Percentiles rank a stretch among this genome's conserved stretches.
These are phyloP conservation scores for Rubroboletus satanas DNA, from an alignment of 768 basidiomycete genomes.

Conservation along the genomic window DNA sequence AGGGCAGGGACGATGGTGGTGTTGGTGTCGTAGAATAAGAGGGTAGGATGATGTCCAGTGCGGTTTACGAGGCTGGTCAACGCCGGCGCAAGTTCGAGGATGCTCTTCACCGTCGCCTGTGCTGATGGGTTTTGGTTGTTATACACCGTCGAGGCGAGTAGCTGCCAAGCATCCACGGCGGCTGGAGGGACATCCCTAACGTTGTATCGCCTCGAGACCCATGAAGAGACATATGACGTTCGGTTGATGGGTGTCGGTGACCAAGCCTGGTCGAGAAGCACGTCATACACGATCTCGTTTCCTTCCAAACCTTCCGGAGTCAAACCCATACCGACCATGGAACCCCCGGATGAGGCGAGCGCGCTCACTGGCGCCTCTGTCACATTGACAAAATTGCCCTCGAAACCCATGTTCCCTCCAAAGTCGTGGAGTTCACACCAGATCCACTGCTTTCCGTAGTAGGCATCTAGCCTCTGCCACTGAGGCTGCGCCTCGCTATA, in stretches of 20 bases:
- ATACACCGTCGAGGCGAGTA: too few relatives aligned
- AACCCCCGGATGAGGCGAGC: conserved; percentile 10
- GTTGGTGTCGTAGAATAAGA: too few relatives aligned
- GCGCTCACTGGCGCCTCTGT: conserved; percentile 33
- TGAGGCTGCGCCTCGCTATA: conserved; percentile 40
- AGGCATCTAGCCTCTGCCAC: conserved; percentile 38
- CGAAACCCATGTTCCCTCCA: conserved; percentile 38
- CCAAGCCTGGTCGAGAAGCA: conserved; percentile 42
- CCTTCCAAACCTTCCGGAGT: conserved; percentile 41
- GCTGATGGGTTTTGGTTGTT: too few relatives aligned
- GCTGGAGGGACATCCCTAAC: too few relatives aligned
- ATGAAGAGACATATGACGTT: conserved; percentile 30
- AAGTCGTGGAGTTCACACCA: conserved; percentile 42
- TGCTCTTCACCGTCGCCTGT: too few relatives aligned
- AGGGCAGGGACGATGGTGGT: too few relatives aligned
- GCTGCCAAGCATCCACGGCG: too few relatives aligned
- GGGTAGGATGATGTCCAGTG: too few relatives aligned
- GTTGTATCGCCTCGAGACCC: conserved; percentile 16
- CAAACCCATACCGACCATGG: conserved; percentile 39
- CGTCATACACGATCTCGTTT: conserved; percentile 42
- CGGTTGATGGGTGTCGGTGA: conserved; percentile 32
- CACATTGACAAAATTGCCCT: conserved; percentile 36
- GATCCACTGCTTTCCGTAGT: conserved; percentile 40
- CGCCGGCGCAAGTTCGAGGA: too few relatives aligned
- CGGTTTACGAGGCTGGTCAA: too few relatives aligned